Conservation (phyloP, 106 monocot genomes). For the Dioscorea dumetorum region DNA sequence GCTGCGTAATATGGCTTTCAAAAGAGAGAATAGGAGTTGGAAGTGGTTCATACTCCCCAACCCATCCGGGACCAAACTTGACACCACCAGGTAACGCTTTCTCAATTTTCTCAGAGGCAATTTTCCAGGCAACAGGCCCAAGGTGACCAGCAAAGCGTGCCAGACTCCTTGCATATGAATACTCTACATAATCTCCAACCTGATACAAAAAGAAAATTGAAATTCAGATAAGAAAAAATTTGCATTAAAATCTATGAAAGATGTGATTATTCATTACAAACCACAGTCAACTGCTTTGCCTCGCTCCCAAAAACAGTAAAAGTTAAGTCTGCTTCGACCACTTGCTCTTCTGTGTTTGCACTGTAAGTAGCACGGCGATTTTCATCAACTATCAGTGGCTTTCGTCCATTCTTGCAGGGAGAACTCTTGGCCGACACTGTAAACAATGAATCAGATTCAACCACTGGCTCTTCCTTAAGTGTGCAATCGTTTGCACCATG, state of each 20-base stretch:
- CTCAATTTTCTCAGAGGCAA: constrained; percentile 63
- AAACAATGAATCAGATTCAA: too few species aligned
- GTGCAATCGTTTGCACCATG: too few species aligned
- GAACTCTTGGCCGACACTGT: constrained; percentile 4
- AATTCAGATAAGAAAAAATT: not conserved
- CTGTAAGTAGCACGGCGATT: constrained; percentile 74
- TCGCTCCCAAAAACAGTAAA: constrained; percentile 34
- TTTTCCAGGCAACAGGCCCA: constrained; percentile 74
- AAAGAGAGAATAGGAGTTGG: constrained; percentile 38
- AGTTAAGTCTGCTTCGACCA: constrained; percentile 17
- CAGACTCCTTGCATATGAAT: constrained; percentile 79
- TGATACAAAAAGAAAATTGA: constrained; percentile 24
- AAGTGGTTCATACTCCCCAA: constrained; percentile 74
- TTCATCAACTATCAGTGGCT: constrained; percentile 39
- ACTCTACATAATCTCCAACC: constrained; percentile 53
- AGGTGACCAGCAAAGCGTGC: constrained; percentile 65
- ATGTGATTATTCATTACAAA: constrained; percentile 23
- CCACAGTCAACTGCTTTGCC: constrained; percentile 46
- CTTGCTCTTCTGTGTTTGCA: constrained; percentile 20
- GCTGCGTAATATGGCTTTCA: constrained; percentile 12
- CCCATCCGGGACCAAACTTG: constrained; percentile 89
- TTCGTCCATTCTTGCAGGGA: constrained; percentile 30
- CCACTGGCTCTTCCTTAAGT: too few species aligned
- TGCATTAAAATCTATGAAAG: not conserved
- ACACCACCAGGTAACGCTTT: constrained; percentile 61